Base-by-base conservation (phyloP, 2,329 filamentous ascomycete species). In the Sordariomycetes sp. region DNA sequence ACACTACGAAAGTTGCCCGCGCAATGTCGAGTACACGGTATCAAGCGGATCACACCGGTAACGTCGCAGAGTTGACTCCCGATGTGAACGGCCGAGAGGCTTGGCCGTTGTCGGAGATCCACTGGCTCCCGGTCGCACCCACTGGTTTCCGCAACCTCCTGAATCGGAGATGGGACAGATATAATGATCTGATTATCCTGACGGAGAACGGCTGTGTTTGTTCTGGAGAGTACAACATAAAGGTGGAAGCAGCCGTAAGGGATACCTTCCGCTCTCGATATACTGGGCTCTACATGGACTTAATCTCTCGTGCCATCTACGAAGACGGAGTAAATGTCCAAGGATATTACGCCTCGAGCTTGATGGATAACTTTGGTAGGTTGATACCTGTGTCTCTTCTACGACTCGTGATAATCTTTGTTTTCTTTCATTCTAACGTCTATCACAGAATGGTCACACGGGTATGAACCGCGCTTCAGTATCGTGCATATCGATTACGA, bases 401-500 rank as follows among this genome's bases (percentile, higher is more conserved):
- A n/a, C n/a, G n/a, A n/a, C n/a, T n/a, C n/a, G n/a, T n/a, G n/a
- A n/a, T n/a, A n/a, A n/a, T n/a, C n/a, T n/a, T n/a, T n/a, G n/a
- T n/a, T n/a, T n/a, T n/a, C n/a, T n/a, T n/a, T n/a, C n/a, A 36
- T 36, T 36, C 35, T 36, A 10, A 32, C 22, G 10, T 17, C 6
- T 52, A 7, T 32, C 12, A 3, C 63, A 62, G 62, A 69, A 60
- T 68, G 70, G 71, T 70, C 69, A 10, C 68, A 67, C 39, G 71
- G 71, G 3, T 74, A 67, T 52, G 68, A 66, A 1, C 68, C 69
- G 22, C 63, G 70, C 2, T 73, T 72, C 55, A 70, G 70, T 4
- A 66, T 71, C 8, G 69, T 68, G 0, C 71, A 66, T 59, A 67
- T 70, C 2, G 66, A 73, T 57, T 72, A 68, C 53, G 62, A 67